Conservation (phyloP, 2,329 filamentous ascomycete genomes). For the Aspergillus fumigatiaffinis region DNA sequence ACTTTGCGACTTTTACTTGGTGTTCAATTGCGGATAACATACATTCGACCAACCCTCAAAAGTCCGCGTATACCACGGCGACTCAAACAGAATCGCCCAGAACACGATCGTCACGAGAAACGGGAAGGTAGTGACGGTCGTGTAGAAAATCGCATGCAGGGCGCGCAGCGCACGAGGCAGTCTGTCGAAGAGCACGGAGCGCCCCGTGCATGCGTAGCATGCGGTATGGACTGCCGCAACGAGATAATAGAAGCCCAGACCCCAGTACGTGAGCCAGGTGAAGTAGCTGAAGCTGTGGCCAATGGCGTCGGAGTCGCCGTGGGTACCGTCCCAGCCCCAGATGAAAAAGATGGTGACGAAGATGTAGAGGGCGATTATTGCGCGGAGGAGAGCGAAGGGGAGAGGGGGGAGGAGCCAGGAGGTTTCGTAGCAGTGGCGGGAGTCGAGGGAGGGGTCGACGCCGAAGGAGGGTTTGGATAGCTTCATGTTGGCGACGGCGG, state of each 20-base stretch:
- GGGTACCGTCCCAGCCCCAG: conserved; percentile 62
- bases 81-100: conserved; percentile 60
- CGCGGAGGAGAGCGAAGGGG: conserved; percentile 56
- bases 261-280: conserved; percentile 78
- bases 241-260: conserved; percentile 73
- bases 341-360: conserved; percentile 67
- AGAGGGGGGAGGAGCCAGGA: conserved; percentile 74
- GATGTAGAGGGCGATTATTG: conserved; percentile 52
- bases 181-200: conserved; percentile 53
- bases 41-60: conserved; percentile 55
- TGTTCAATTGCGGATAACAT: too few species aligned
- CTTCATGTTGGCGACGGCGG: not conserved
- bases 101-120: conserved; percentile 68
- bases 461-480: conserved; percentile 21
- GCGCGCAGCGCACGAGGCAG: conserved; percentile 61
- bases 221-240: conserved; percentile 65
- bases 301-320: conserved; percentile 46
- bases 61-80: conserved; percentile 48
- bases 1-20: too few species aligned
- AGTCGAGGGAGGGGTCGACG: conserved; percentile 38
- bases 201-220: conserved; percentile 56
- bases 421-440: conserved; percentile 66
- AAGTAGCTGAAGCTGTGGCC: conserved; percentile 71
- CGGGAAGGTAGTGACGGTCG: conserved; percentile 60
- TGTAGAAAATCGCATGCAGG: conserved; percentile 63